A percentile compares a stretch with the other conserved stretches of the same genome.
Conservation (phyloP, 106 monocot genomes). For the Hemerocallis citrina region DNA sequence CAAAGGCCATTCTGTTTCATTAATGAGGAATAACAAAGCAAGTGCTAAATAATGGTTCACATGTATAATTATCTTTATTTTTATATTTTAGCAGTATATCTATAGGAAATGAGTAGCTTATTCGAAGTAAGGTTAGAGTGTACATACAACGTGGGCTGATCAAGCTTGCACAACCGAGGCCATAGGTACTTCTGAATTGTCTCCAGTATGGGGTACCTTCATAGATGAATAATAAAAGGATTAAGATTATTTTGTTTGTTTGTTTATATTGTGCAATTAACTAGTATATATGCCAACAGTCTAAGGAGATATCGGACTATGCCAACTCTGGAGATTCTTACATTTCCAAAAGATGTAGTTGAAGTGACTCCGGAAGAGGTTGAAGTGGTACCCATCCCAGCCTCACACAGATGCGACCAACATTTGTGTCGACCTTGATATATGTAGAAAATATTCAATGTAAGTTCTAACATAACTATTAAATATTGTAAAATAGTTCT, state of each 20-base stretch:
- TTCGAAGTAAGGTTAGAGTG: conserved; percentile 9
- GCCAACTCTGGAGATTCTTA: conserved; percentile 31
- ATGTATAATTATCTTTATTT: too few relatives aligned
- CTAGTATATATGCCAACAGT: too few relatives aligned
- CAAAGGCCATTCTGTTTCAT: too few relatives aligned
- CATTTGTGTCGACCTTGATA: conserved; percentile 89
- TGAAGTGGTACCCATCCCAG: conserved; percentile 97
- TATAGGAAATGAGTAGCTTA: not conserved
- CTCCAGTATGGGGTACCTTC: conserved; percentile 87
- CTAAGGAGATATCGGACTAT: too few relatives aligned
- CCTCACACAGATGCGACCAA: conserved; percentile 91
- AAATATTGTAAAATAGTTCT: not conserved
- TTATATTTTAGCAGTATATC: not conserved
- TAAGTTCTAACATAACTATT: not conserved
- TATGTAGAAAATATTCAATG: not conserved
- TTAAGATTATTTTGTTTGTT: not conserved
- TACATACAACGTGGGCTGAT: conserved; percentile 65
- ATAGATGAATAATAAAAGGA: conserved; percentile 8
- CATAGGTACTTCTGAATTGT: conserved; percentile 76
- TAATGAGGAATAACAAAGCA: too few relatives aligned
- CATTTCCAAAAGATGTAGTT: conserved; percentile 87
- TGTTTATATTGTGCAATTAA: too few relatives aligned
- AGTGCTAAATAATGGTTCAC: too few relatives aligned
- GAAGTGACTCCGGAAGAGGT: conserved; percentile 87
- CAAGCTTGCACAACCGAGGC: conserved; percentile 63